A percentile compares a stretch with the other conserved stretches of the same genome.
phyloP scores from a whole-genome alignment of 768 basidiomycete genomes.

The Lenzites betulinus region DNA sequence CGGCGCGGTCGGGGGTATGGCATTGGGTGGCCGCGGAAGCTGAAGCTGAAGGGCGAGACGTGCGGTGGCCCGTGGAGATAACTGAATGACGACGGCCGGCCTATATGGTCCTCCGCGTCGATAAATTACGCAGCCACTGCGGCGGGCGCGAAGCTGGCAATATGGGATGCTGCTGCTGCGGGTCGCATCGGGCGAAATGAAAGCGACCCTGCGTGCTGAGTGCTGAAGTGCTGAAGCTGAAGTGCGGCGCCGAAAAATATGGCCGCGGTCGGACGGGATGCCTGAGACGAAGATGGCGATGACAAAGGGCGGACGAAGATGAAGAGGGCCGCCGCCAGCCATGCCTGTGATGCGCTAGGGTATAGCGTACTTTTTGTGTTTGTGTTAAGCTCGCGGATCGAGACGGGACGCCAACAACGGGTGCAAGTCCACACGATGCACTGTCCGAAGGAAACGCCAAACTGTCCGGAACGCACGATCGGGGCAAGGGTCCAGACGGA shows the following conservation, averaged over 20 bases:
- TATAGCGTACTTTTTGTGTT: constrained; percentile 7
- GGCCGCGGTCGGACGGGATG: constrained; percentile 1
- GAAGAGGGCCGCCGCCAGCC: neutral
- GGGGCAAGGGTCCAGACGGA: neutral
- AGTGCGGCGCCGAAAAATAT: constrained; percentile 16
- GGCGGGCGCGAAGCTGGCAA: constrained; percentile 7
- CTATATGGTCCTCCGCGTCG: constrained; percentile 15
- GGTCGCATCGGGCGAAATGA: no score
- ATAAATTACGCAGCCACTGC: constrained; percentile 18
- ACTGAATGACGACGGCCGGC: constrained; percentile 19
- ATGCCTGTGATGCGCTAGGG: neutral
- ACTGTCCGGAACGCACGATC: neutral
- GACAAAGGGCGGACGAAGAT: neutral
- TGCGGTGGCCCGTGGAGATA: constrained; percentile 1
- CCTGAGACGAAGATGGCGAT: neutral
- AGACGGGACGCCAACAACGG: neutral
- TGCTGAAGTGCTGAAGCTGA: no score
- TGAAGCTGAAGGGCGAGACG: neutral
- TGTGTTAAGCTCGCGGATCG: no score
- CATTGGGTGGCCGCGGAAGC: neutral
- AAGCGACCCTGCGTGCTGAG: no score
- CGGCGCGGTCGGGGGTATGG: neutral
- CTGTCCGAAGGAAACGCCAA: neutral
- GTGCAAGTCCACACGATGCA: neutral
- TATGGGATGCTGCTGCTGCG: constrained; percentile 1